Evolutionary conservation across 140 eudicot genomes (phyloP).

Genomic region (Oenanthe javanica): DNA sequence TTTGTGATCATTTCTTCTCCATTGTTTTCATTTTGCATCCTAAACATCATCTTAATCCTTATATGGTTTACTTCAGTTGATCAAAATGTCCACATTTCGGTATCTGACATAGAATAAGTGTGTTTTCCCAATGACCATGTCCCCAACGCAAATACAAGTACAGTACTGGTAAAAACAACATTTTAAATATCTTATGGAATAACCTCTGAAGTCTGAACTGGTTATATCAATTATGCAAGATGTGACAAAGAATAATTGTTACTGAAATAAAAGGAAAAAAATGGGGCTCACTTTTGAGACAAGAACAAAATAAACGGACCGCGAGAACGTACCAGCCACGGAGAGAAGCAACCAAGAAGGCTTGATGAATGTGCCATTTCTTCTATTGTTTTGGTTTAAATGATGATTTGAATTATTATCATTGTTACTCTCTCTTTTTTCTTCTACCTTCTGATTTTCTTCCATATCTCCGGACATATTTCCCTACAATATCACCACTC

Average conservation of each 20-base stretch:
- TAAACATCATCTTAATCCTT: neutral
- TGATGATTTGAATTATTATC: neutral
- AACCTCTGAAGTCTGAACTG: neutral
- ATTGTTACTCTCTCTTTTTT: neutral
- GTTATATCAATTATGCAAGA: neutral
- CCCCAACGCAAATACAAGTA: no score
- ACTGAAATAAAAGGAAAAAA: neutral
- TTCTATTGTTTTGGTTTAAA: neutral
- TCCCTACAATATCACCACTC: neutral
- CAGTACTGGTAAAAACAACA: no score
- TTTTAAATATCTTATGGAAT: neutral
- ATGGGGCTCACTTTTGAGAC: neutral
- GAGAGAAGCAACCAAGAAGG: conserved; percentile 77
- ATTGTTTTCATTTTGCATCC: neutral
- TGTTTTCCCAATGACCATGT: neutral
- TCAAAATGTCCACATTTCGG: neutral
- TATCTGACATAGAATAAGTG: neutral
- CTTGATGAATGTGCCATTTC: conserved; percentile 24
- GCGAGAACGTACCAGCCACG: conserved; percentile 48
- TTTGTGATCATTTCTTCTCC: neutral
- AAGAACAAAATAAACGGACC: neutral
- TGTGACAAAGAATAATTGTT: neutral
- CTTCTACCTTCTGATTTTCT: neutral
- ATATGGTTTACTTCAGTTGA: neutral
- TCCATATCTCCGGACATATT: neutral